Evolutionary conservation across 768 basidiomycete genomes (phyloP).

Genomic region (Panaeolus papilionaceus): DNA sequence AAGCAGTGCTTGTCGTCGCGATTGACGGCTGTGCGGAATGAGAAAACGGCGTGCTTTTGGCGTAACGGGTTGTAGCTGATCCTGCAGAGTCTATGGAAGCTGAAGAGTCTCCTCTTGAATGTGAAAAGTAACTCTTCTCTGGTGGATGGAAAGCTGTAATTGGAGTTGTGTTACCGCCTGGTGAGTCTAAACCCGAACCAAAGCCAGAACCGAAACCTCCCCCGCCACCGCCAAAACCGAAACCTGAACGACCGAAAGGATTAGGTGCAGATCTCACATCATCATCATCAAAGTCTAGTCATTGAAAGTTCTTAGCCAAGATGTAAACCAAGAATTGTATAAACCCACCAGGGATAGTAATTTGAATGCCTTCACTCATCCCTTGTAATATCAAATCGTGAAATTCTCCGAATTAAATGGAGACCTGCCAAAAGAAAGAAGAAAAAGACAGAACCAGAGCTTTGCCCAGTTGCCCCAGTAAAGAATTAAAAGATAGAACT

Average conservation of each 20-base stretch:
- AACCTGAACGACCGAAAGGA: constrained; percentile 72
- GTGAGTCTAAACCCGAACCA: constrained; percentile 68
- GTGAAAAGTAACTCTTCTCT: constrained; percentile 72
- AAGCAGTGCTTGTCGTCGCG: constrained; percentile 59
- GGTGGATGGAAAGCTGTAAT: constrained; percentile 50
- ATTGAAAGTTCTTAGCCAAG: constrained; percentile 19
- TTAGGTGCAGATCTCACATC: constrained; percentile 65
- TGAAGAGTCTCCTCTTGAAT: constrained; percentile 78
- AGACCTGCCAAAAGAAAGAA: constrained; percentile 25
- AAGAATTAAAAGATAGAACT: constrained; percentile 17
- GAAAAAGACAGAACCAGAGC: not conserved
- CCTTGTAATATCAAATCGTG: constrained; percentile 19
- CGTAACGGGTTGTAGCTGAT: constrained; percentile 60
- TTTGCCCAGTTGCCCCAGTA: constrained; percentile 13
- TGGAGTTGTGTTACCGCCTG: constrained; percentile 55
- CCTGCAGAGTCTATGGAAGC: constrained; percentile 78
- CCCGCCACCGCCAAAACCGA: constrained; percentile 47
- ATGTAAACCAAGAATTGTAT: constrained; percentile 12
- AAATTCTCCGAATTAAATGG: constrained; percentile 21
- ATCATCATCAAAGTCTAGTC: constrained; percentile 80
- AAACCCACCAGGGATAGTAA: constrained; percentile 66
- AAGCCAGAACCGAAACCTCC: constrained; percentile 26
- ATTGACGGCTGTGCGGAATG: constrained; percentile 80
- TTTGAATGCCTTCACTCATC: constrained; percentile 62
- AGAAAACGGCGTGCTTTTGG: constrained; percentile 59